phyloP scores from a whole-genome alignment of 1,139 yeast species.

The Hyphopichia khmerensis region DNA sequence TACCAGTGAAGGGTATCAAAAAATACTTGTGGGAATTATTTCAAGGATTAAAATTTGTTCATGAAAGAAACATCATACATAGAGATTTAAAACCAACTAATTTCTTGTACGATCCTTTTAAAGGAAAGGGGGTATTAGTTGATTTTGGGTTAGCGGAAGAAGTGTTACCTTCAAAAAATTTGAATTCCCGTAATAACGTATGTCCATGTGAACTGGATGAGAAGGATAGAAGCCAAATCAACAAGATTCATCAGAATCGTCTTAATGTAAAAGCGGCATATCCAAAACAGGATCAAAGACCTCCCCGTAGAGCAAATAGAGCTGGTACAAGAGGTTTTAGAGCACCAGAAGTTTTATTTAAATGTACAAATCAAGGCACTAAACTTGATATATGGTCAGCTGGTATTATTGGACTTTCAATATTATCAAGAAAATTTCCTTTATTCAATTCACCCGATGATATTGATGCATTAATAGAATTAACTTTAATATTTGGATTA shows the following conservation, averaged over 20 bases:
- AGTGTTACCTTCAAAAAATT: conserved; percentile 12
- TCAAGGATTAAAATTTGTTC: conserved; percentile 74
- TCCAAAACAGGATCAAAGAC: conserved; percentile 78
- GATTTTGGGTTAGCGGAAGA: conserved; percentile 91
- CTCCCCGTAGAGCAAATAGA: conserved; percentile 90
- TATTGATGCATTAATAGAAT: conserved; percentile 83
- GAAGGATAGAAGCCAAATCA: conserved; percentile 22
- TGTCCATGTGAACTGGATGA: conserved; percentile 29
- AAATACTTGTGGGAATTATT: conserved; percentile 78
- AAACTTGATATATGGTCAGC: conserved; percentile 92
- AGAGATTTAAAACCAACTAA: conserved; percentile 91
- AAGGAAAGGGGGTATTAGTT: conserved; percentile 79
- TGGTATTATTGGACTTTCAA: conserved; percentile 78
- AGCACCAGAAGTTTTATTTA: conserved; percentile 90
- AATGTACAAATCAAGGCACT: conserved; percentile 80
- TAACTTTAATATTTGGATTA: conserved; percentile 80
- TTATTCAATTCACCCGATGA: conserved; percentile 90
- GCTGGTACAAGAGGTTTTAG: conserved; percentile 98
- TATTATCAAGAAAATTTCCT: conserved; percentile 75
- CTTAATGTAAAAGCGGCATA: conserved; percentile 60
- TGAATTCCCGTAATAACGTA: conserved; percentile 12
- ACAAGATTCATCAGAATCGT: conserved; percentile 30
- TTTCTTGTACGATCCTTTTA: conserved; percentile 74
- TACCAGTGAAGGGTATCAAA: conserved; percentile 77
- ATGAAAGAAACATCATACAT: conserved; percentile 74